A percentile compares a stretch with the other conserved stretches of the same genome.
These are phyloP conservation scores for Echria macrotheca DNA, from an alignment of 495 filamentous ascomycete species.

Conservation along the genomic window DNA sequence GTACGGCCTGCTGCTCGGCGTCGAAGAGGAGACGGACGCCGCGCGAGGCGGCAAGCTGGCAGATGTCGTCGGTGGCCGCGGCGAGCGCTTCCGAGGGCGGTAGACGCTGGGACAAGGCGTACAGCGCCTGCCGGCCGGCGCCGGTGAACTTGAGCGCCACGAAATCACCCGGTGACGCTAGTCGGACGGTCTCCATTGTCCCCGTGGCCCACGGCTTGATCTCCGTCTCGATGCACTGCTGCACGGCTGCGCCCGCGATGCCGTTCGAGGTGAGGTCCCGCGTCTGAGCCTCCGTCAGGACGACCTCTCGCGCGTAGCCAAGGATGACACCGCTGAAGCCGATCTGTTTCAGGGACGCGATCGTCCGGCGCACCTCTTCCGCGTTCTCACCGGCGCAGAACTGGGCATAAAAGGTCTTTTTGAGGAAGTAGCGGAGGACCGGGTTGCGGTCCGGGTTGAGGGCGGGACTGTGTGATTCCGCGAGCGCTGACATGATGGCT, in stretches of 20 bases:
- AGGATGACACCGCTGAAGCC: constrained; percentile 76
- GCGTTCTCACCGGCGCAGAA: constrained; percentile 74
- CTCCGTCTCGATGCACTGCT: constrained; percentile 50
- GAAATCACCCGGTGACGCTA: constrained; percentile 72
- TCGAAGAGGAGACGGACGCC: constrained; percentile 79
- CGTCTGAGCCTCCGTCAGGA: constrained; percentile 50
- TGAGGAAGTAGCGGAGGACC: constrained; percentile 53
- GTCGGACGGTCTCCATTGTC: constrained; percentile 68
- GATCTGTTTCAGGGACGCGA: constrained; percentile 53
- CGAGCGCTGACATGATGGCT: constrained; percentile 60
- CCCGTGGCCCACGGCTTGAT: constrained; percentile 69
- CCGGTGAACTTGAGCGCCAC: constrained; percentile 91
- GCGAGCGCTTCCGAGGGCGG: constrained; percentile 58
- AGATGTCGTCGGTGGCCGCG: constrained; percentile 67
- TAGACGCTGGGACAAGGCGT: constrained; percentile 52
- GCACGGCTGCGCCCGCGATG: constrained; percentile 27
- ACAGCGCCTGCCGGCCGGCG: constrained; percentile 73
- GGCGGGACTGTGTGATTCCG: constrained; percentile 56
- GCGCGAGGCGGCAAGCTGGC: constrained; percentile 63
- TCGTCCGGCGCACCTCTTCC: constrained; percentile 54
- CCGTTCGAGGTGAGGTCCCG: constrained; percentile 29
- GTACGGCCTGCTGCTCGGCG: constrained; percentile 78
- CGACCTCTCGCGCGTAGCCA: constrained; percentile 70
- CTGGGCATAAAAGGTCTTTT: constrained; percentile 76
- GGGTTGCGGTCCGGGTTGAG: constrained; percentile 56